These are phyloP conservation scores for Raphanus hybrid DNA, from an alignment of 441 rosid species.

Conservation along the genomic window DNA sequence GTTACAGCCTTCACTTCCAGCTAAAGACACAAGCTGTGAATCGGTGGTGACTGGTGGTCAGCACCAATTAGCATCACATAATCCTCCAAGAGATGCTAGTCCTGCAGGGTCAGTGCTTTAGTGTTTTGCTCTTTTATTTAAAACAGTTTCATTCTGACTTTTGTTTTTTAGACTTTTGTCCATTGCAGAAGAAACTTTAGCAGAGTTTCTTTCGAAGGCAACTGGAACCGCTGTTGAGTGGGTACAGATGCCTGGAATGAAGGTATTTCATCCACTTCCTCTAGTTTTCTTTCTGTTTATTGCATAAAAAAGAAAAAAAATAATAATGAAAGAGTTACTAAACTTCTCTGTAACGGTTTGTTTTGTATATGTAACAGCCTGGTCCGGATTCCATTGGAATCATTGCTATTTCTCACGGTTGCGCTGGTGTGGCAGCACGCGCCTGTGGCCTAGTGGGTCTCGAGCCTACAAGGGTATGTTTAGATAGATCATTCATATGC, in stretches of 20 bases:
- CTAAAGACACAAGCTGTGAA: constrained; percentile 98
- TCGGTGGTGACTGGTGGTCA: constrained; percentile 97
- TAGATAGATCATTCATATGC: too few species aligned
- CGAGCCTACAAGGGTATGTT: constrained; percentile 90
- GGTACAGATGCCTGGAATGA: constrained; percentile 99
- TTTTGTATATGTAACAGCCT: constrained; percentile 63
- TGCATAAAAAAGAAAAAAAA: neutral
- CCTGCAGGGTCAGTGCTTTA: constrained; percentile 92
- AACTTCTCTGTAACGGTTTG: neutral
- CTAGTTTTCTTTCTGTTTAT: neutral
- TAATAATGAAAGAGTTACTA: neutral
- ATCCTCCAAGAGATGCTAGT: constrained; percentile 99
- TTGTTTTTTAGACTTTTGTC: constrained; percentile 87
- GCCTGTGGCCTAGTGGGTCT: constrained; percentile 99
- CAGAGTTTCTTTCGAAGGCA: constrained; percentile 99
- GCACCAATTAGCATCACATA: constrained; percentile 93
- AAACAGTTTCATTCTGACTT: neutral
- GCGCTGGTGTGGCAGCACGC: constrained; percentile 99
- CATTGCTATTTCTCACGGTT: constrained; percentile 99
- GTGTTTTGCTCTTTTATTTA: constrained; percentile 51
- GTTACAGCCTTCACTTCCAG: constrained; percentile 81
- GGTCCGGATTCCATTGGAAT: constrained; percentile 99
- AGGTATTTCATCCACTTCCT: constrained; percentile 54
- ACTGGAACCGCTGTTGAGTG: constrained; percentile 99
- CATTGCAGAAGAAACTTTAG: constrained; percentile 99